These are phyloP conservation scores for Pichia inconspicua DNA, from an alignment of 1,139 yeast genomes.

Conservation along the genomic window DNA sequence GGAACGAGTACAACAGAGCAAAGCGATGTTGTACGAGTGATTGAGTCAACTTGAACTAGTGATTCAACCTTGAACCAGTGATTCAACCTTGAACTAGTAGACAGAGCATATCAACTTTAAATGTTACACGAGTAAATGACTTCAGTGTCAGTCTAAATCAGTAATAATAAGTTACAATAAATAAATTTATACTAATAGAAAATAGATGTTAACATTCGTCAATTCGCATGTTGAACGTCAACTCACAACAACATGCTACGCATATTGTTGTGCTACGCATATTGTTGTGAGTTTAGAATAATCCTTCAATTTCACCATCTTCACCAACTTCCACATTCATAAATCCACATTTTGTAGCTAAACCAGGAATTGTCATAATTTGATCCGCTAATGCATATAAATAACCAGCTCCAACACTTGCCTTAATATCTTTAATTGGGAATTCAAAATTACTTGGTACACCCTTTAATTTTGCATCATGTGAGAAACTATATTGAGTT, in stretches of 20 bases:
- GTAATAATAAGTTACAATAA: no score
- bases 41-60: no score
- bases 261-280: constrained; percentile 16
- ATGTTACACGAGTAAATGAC: no score
- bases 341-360: constrained; percentile 94
- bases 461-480: constrained; percentile 88
- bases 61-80: no score
- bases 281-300: constrained; percentile 43
- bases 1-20: no score
- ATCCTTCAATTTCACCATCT: constrained; percentile 90
- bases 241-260: not conserved
- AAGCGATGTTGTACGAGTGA: no score
- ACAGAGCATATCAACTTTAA: no score
- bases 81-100: no score
- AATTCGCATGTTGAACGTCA: no score
- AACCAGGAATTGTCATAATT: constrained; percentile 95
- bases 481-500: constrained; percentile 94
- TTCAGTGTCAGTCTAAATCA: no score
- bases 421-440: constrained; percentile 91
- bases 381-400: constrained; percentile 95
- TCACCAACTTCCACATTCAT: constrained; percentile 94
- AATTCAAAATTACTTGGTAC: constrained; percentile 91
- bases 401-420: constrained; percentile 95
- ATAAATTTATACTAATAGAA: no score
- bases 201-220: not conserved